Evolutionary conservation across 2,329 filamentous ascomycete genomes (phyloP).

Genomic region (Biscogniauxia mediterranea): DNA sequence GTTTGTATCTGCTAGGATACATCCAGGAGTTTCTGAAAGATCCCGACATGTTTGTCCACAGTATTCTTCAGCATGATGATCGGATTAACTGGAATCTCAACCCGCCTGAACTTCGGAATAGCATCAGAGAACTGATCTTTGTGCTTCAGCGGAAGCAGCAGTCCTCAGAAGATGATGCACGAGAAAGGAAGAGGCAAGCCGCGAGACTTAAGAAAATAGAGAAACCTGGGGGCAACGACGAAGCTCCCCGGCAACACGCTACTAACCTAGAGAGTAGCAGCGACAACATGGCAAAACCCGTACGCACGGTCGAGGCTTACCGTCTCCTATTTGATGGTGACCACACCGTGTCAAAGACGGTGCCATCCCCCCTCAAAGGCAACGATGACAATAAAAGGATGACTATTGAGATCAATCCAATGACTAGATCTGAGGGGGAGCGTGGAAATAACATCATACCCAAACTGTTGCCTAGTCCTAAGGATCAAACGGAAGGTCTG

Average conservation of each 20-base stretch:
- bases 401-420: background rate
- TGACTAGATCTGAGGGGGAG: background rate
- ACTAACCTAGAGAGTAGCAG: background rate
- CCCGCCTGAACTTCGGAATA: slow-evolving; percentile 57
- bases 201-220: slow-evolving; percentile 13
- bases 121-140: slow-evolving; percentile 67
- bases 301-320: background rate
- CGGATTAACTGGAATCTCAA: slow-evolving; percentile 52
- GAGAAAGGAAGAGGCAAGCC: slow-evolving; percentile 33
- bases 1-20: slow-evolving; percentile 82
- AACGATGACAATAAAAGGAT: background rate
- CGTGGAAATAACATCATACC: background rate
- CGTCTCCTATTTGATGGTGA: background rate
- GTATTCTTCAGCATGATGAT: slow-evolving; percentile 60
- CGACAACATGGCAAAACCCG: background rate
- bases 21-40: slow-evolving; percentile 75
- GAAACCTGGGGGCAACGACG: slow-evolving; percentile 1
- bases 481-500: background rate
- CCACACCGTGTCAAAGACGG: background rate
- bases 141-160: slow-evolving; percentile 59
- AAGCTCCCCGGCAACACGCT: background rate
- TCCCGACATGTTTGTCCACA: slow-evolving; percentile 67
- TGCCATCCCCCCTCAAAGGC: background rate
- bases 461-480: background rate
- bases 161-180: slow-evolving; percentile 38